Percentiles rank a stretch among this genome's conserved stretches.
phyloP scores from a whole-genome alignment of 306 rosid species.

The Hippophae rhamnoides region DNA sequence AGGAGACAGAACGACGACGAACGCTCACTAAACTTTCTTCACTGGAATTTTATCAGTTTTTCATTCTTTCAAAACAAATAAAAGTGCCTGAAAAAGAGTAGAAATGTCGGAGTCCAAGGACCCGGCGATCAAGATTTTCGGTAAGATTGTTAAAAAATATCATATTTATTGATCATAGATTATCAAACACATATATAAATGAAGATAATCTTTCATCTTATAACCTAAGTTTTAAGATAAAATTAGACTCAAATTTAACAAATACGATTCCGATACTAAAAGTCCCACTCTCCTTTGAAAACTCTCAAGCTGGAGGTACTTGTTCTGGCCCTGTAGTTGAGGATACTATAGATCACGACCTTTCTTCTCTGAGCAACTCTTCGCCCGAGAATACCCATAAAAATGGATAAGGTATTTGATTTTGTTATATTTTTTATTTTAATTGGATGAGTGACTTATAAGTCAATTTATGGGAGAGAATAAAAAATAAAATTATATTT shows the following conservation, averaged over 20 bases:
- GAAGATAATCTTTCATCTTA: too few relatives aligned
- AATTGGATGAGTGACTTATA: neutral
- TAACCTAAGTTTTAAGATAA: too few relatives aligned
- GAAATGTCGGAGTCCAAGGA: constrained; percentile 47
- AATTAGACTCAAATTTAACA: too few relatives aligned
- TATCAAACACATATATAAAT: too few relatives aligned
- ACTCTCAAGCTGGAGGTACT: constrained; percentile 14
- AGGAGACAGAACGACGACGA: constrained; percentile 8
- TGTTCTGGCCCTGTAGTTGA: constrained; percentile 5
- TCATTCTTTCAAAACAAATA: neutral
- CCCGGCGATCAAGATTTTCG: constrained; percentile 62
- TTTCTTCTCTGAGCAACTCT: constrained; percentile 19
- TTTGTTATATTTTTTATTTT: neutral
- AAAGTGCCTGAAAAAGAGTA: neutral
- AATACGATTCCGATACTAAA: constrained; percentile 41
- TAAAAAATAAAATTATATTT: too few relatives aligned
- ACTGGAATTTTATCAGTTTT: neutral
- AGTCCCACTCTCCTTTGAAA: neutral
- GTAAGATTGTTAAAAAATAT: too few relatives aligned
- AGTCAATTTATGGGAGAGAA: too few relatives aligned
- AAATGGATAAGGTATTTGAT: constrained; percentile 23
- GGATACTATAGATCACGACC: constrained; percentile 20
- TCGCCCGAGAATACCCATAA: constrained; percentile 15
- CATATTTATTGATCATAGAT: too few relatives aligned
- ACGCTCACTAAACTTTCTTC: neutral